Percentiles rank a stretch among this genome's conserved stretches.
Evolutionary conservation across 164 flowering plant species (phyloP).

Genomic region (Chimonanthus salicifolius): DNA sequence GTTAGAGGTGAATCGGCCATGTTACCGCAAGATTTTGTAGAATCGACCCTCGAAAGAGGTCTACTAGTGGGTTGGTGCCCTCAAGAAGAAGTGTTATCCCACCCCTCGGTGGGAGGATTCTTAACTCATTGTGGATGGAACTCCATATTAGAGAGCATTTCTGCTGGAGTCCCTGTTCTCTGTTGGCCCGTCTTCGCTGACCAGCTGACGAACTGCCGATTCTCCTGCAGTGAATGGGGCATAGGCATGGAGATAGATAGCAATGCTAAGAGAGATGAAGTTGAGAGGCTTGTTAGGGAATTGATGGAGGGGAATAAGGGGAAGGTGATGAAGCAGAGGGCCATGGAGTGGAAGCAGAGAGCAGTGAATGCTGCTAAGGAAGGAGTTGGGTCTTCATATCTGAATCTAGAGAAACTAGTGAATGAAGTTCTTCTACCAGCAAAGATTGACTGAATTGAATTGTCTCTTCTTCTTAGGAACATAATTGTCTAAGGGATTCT

Average conservation of each 20-base stretch:
- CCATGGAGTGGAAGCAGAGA: constrained; percentile 16
- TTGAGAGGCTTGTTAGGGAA: constrained; percentile 15
- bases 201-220: constrained; percentile 19
- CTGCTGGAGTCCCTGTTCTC: constrained; percentile 21
- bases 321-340: constrained; percentile 16
- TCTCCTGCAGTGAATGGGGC: constrained; percentile 13
- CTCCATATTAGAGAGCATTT: constrained; percentile 20
- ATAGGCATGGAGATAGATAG: constrained; percentile 17
- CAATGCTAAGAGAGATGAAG: constrained; percentile 17
- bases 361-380: constrained; percentile 12
- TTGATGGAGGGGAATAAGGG: constrained; percentile 26
- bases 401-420: constrained; percentile 18
- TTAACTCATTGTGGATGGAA: constrained; percentile 35
- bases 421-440: constrained; percentile 11
- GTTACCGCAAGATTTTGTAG: constrained; percentile 4
- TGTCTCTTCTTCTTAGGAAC: no score
- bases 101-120: constrained; percentile 29
- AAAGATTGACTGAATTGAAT: no score
- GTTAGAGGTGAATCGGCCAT: constrained; percentile 25
- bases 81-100: constrained; percentile 15
- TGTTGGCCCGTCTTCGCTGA: constrained; percentile 28
- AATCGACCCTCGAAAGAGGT: constrained; percentile 4
- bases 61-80: constrained; percentile 9
- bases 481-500: no score
- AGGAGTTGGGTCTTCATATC: constrained; percentile 12